These are phyloP conservation scores for Fonsecaea nubica DNA, from an alignment of 2,329 filamentous ascomycete genomes.

Conservation along the genomic window DNA sequence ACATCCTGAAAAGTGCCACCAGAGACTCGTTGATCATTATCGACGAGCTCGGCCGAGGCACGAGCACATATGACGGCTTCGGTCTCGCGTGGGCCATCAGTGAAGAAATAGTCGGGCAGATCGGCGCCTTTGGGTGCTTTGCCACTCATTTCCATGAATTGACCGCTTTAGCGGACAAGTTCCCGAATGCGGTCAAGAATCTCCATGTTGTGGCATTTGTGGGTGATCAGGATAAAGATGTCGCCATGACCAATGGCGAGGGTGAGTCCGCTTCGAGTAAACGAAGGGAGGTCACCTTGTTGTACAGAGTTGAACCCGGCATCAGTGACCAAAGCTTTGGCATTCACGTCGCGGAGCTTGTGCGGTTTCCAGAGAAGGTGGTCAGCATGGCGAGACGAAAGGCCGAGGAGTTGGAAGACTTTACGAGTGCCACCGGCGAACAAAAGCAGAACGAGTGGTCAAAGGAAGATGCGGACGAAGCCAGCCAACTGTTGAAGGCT, in stretches of 20 bases:
- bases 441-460: slow-evolving; percentile 64
- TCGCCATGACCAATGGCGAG: slow-evolving; percentile 40
- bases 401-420: slow-evolving; percentile 97
- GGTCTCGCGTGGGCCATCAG: slow-evolving; percentile 99
- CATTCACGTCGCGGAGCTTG: slow-evolving; percentile 96
- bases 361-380: slow-evolving; percentile 95
- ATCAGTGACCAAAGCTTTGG: slow-evolving; percentile 98
- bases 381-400: slow-evolving; percentile 99
- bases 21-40: slow-evolving; percentile 97
- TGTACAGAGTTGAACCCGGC: slow-evolving; percentile 95
- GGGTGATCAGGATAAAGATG: slow-evolving; percentile 49
- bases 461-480: slow-evolving; percentile 87
- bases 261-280: slow-evolving; percentile 56
- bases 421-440: slow-evolving; percentile 72
- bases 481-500: slow-evolving; percentile 82
- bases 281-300: slow-evolving; percentile 82
- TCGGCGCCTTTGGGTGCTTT: slow-evolving; percentile 92
- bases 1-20: slow-evolving; percentile 96
- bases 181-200: slow-evolving; percentile 82
- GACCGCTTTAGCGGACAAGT: slow-evolving; percentile 84
- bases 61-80: slow-evolving; percentile 97
- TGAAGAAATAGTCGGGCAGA: slow-evolving; percentile 95
- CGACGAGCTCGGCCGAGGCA: slow-evolving; percentile 94
- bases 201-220: slow-evolving; percentile 97
- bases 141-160: slow-evolving; percentile 99